Base-by-base conservation (phyloP, 2,329 filamentous ascomycete species). In the Penicillium sp. region DNA sequence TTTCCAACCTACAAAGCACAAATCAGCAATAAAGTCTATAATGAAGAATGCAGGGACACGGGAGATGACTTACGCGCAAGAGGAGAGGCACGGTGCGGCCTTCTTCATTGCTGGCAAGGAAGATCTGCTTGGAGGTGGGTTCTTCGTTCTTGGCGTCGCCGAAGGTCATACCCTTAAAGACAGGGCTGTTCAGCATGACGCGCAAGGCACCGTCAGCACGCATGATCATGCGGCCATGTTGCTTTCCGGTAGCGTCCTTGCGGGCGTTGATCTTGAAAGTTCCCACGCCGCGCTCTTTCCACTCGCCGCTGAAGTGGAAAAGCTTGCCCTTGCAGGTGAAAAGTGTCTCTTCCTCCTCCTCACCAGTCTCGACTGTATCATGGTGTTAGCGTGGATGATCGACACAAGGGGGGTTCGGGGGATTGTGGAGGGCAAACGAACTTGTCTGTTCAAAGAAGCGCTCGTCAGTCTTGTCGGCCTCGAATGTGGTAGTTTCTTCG, bases 201-300 rank as follows among this genome's bases (percentile, higher is more conserved):
- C 92, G 86, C 69, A 93, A 88, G 0, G 91, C 95, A 61, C 92
- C 92, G 70, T 97, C 93, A 66, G 96, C 92, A 17, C 94, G 89
- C 87, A 97, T 92, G 62, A 98, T 85, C 65, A 98, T 85, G 43
- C 94, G 89, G 25, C 89, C 84, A 54, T 73, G 83, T 58, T 86
- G 82, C 59, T 88, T 82, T 42, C 84, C 82, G 25, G 84, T 81
- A 5, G 34, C 75, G 64, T 85, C 82, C 2, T 86, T 85, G 55
- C 59, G 62, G 14, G 89, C 88, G 69, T 97, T 96, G 73, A 96
- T 84, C 78, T 95, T 95, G 67, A 96, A 82, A 67, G 89, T 89
- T 47, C 93, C 93, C 4, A 88, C 84, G 12, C 93, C 93, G 54
- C 93, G 88, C 78, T 98, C 94, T 75, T 94, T 94, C 94, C 94